Base-by-base conservation (phyloP, 108 stramenopile species). In the Nitzschia palea region DNA sequence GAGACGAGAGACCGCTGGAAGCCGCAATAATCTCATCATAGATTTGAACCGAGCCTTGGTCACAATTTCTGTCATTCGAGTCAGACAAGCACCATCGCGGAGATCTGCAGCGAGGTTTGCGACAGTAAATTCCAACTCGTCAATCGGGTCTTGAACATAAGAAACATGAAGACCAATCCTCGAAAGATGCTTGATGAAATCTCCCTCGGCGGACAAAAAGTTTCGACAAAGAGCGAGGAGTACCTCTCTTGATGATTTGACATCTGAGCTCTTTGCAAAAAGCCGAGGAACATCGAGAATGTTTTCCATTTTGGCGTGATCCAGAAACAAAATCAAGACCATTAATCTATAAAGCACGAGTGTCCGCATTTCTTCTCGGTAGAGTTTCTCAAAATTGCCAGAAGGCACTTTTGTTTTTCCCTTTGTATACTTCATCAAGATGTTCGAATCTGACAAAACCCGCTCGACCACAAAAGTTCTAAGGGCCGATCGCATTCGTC, bases 51-150 rank as follows among this genome's bases (percentile, higher is more conserved):
- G 71, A 4, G 55, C 35, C 29, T 78, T 47, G 1, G 89, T 67
- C 3, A 93, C 35, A 31, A 90, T 77, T 55, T 96, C 94, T 14
- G 89, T 67, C 76, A 96, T 59, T 25, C 95, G 80, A 0, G 88
- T 81, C 30, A 99, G 71, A 23, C 95, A 69, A 17, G 93, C 88
- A 8, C 98, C 98, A 73, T 99, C 98, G 31, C 96, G 87, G 9
- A 99, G 80, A 84, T 99, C 98, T 1, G 76, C 62, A 0, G 94
- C 92, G 12, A 99, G 58, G 70, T 96, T 95, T 0, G 43, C 48
- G 33, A 98, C 79, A 23, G 31, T 37, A 65, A 91, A 95, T 42
- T 97, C 87, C 43, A 92, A 82, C 73, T 99, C 98, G 62, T 99
- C 97, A 28, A 97, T 63, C 3, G 81, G 84, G 18, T 76, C 61